Percentiles rank a stretch among this genome's conserved stretches.
phyloP scores from a whole-genome alignment of 441 rosid genomes.

The Eruca vesicaria region DNA sequence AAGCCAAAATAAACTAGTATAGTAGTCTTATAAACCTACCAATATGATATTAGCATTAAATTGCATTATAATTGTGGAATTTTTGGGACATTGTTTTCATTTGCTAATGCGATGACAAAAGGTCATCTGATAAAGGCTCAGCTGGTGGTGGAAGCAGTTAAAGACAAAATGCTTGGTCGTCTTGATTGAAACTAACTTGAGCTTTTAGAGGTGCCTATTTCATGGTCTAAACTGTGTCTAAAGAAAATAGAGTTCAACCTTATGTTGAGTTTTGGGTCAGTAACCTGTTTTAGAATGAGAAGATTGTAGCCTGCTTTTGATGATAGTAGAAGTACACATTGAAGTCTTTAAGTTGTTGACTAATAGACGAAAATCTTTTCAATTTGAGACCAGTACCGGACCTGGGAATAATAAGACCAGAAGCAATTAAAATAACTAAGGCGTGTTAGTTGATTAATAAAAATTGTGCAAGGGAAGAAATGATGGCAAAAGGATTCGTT shows the following conservation, averaged over 20 bases:
- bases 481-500: too few relatives aligned
- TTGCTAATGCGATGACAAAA: not conserved
- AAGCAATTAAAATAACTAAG: too few relatives aligned
- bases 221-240: not conserved
- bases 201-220: not conserved
- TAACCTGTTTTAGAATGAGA: not conserved
- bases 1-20: not conserved
- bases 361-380: not conserved
- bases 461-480: too few relatives aligned
- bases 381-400: not conserved
- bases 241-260: not conserved
- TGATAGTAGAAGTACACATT: not conserved
- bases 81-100: not conserved
- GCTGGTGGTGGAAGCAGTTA: not conserved
- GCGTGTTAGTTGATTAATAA: too few relatives aligned
- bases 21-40: not conserved
- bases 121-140: not conserved
- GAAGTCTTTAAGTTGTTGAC: not conserved
- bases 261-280: not conserved
- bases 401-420: too few relatives aligned
- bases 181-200: not conserved
- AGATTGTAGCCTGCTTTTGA: not conserved
- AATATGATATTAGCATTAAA: not conserved
- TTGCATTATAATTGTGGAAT: not conserved
- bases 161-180: not conserved